A percentile compares a stretch with the other conserved stretches of the same genome.
phyloP scores from a whole-genome alignment of 768 basidiomycete genomes.

The Macrolepiota albuminosa region DNA sequence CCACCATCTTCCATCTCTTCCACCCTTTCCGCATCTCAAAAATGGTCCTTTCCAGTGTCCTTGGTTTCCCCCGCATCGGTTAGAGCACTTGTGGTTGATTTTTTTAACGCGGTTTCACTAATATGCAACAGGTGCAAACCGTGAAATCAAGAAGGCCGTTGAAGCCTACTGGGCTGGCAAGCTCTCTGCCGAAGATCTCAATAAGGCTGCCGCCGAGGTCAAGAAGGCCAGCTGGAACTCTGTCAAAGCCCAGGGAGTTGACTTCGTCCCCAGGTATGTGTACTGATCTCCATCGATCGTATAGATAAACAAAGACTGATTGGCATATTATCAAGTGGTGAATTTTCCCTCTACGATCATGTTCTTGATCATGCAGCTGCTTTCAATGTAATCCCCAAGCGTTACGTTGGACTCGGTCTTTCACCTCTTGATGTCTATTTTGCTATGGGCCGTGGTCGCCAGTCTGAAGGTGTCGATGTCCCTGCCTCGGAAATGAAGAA shows the following conservation, averaged over 20 bases:
- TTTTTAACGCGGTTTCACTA: not conserved
- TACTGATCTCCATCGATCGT: slow-evolving; percentile 14
- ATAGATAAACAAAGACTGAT: slow-evolving; percentile 12
- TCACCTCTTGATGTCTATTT: slow-evolving; percentile 94
- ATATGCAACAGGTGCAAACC: slow-evolving; percentile 67
- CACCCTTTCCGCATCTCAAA: slow-evolving; percentile 18
- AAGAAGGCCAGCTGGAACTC: slow-evolving; percentile 85
- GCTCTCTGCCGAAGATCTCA: slow-evolving; percentile 80
- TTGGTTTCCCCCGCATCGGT: slow-evolving; percentile 94
- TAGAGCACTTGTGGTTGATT: slow-evolving; percentile 13
- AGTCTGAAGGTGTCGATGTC: slow-evolving; percentile 91
- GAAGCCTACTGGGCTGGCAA: slow-evolving; percentile 99
- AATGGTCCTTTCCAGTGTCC: slow-evolving; percentile 81
- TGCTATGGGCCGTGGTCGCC: slow-evolving; percentile 98
- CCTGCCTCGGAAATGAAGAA: slow-evolving; percentile 99
- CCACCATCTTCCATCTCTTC: slow-evolving; percentile 25
- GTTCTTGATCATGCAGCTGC: slow-evolving; percentile 95
- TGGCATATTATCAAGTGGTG: slow-evolving; percentile 58
- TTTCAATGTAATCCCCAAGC: slow-evolving; percentile 96
- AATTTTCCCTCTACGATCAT: slow-evolving; percentile 98
- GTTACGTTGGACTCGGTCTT: slow-evolving; percentile 82
- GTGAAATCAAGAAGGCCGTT: slow-evolving; percentile 96
- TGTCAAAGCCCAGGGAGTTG: slow-evolving; percentile 82
- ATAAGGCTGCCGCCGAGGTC: slow-evolving; percentile 81
- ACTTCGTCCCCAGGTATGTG: slow-evolving; percentile 84